phyloP scores from a whole-genome alignment of 306 rosid species.

The Hylodesmum podocarpum region DNA sequence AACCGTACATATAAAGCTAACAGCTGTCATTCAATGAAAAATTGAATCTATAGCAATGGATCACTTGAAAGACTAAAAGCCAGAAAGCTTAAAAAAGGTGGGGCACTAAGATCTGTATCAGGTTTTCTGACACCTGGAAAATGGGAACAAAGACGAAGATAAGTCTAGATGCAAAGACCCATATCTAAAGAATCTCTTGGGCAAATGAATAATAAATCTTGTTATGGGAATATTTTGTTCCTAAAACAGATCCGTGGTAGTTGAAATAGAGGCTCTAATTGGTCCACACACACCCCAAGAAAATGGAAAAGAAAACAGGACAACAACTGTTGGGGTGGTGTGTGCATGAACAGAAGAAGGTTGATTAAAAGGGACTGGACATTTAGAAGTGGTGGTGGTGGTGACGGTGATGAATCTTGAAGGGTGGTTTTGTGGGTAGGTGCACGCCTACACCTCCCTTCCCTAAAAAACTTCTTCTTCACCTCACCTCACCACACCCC shows the following conservation, averaged over 20 bases:
- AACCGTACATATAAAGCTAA: conserved; percentile 42
- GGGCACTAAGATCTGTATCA: conserved; percentile 50
- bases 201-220: conserved; percentile 7
- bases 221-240: conserved; percentile 29
- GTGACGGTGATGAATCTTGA: conserved; percentile 28
- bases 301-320: conserved; percentile 19
- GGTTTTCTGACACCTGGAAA: conserved; percentile 58
- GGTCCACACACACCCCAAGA: conserved; percentile 40
- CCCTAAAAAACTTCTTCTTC: conserved; percentile 39
- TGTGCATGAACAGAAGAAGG: conserved; percentile 18
- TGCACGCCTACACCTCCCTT: conserved; percentile 22
- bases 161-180: conserved; percentile 72
- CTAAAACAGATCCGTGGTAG: conserved; percentile 38
- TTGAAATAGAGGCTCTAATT: conserved; percentile 33
- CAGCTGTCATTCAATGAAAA: conserved; percentile 52
- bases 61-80: conserved; percentile 28
- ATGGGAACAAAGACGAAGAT: conserved; percentile 28
- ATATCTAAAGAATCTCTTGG: conserved; percentile 28
- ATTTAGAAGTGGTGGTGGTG: too few relatives aligned
- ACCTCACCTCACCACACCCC: conserved; percentile 16
- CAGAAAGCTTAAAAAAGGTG: conserved; percentile 48
- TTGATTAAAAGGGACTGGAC: conserved; percentile 3
- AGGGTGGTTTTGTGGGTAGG: conserved; percentile 10
- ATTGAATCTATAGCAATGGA: conserved; percentile 33
- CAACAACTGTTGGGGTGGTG: conserved; percentile 22